These are phyloP conservation scores for Cyathus striatus DNA, from an alignment of 768 basidiomycete species.

Conservation along the genomic window DNA sequence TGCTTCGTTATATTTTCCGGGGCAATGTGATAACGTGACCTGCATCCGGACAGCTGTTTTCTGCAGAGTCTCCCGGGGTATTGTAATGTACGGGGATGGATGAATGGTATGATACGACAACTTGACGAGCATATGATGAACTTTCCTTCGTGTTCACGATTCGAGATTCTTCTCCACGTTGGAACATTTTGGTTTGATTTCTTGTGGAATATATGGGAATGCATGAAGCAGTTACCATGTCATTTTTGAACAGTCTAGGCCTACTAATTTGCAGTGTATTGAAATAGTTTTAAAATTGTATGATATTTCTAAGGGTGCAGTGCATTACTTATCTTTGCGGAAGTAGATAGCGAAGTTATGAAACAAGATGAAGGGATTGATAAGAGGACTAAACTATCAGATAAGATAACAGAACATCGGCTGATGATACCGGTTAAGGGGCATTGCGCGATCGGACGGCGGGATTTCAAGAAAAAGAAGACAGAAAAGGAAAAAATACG, in stretches of 20 bases:
- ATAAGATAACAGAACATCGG: not conserved
- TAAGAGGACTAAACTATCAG: too few species aligned
- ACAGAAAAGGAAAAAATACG: too few species aligned
- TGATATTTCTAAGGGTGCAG: too few species aligned
- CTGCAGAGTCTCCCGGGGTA: constrained; percentile 36
- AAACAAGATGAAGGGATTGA: too few species aligned
- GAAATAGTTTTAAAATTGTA: not conserved
- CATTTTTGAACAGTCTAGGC: too few species aligned
- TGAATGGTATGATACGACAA: not conserved
- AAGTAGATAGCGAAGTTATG: too few species aligned
- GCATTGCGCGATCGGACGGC: not conserved
- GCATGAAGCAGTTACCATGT: too few species aligned
- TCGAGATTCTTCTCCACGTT: constrained; percentile 18
- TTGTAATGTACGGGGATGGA: constrained; percentile 14
- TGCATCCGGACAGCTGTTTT: constrained; percentile 25
- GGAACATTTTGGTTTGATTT: constrained; percentile 9
- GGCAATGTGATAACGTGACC: constrained; percentile 1
- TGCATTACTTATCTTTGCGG: too few species aligned
- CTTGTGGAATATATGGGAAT: too few species aligned
- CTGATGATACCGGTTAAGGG: not conserved
- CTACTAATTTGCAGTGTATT: not conserved
- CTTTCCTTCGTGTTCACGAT: constrained; percentile 16
- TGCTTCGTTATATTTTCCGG: not conserved
- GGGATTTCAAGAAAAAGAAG: not conserved
- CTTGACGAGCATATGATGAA: constrained; percentile 1